These are phyloP conservation scores for Amniculicola lignicola DNA, from an alignment of 495 filamentous ascomycete species.

Conservation along the genomic window DNA sequence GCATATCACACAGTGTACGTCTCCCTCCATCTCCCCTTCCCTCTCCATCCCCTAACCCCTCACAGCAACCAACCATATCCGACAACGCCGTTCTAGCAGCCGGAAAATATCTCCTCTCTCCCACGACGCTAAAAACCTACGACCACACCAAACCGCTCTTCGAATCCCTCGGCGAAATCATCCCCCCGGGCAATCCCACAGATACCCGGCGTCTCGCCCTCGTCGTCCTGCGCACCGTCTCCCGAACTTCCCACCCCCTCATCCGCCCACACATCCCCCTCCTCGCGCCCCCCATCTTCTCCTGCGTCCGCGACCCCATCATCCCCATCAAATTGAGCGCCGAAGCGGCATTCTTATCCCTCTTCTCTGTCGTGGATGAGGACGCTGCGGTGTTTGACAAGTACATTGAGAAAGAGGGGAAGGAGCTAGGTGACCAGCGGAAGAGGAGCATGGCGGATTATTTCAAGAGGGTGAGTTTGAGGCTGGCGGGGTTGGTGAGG, in stretches of 20 bases:
- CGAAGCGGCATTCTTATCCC: constrained; percentile 87
- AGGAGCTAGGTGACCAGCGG: constrained; percentile 60
- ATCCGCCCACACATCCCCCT: constrained; percentile 72
- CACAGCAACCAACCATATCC: constrained; percentile 66
- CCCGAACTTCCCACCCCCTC: constrained; percentile 70
- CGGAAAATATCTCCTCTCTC: constrained; percentile 85
- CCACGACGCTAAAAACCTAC: constrained; percentile 54
- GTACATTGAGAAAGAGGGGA: constrained; percentile 66
- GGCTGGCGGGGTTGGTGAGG: constrained; percentile 75
- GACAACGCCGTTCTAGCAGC: constrained; percentile 90
- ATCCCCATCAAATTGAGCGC: constrained; percentile 95
- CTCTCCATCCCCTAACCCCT: not conserved
- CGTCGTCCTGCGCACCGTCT: constrained; percentile 83
- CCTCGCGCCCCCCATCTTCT: constrained; percentile 80
- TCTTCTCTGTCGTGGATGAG: constrained; percentile 87
- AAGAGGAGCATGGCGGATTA: constrained; percentile 96
- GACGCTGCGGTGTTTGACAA: constrained; percentile 87
- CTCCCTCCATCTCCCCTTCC: not conserved
- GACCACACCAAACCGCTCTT: constrained; percentile 77
- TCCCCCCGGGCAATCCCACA: constrained; percentile 68
- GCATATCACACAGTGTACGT: constrained; percentile 55
- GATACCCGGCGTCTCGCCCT: constrained; percentile 85
- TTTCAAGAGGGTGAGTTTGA: constrained; percentile 86
- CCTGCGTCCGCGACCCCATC: constrained; percentile 84
- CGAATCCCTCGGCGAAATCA: constrained; percentile 66